Percentiles rank a stretch among this genome's conserved stretches.
These are phyloP conservation scores for Trichoderma harzianum DNA, from an alignment of 2,329 filamentous ascomycete genomes.

Conservation along the genomic window DNA sequence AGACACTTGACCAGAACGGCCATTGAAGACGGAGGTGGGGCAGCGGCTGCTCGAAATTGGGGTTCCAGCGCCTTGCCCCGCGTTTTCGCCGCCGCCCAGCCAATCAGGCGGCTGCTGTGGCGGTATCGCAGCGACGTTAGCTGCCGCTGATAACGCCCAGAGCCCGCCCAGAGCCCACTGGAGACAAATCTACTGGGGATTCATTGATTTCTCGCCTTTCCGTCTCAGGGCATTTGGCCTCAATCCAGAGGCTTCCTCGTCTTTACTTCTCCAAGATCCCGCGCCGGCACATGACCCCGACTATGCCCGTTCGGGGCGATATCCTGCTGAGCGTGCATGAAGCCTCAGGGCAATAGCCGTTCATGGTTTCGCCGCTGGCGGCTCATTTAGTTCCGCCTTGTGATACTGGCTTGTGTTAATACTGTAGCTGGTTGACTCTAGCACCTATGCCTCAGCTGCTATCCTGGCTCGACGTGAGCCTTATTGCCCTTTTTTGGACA, in stretches of 20 bases:
- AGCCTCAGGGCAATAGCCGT: conserved; percentile 2
- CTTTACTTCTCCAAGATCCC: not conserved
- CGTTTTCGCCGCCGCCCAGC: not conserved
- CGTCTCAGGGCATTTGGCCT: not conserved
- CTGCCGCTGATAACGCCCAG: not conserved
- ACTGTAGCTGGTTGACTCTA: not conserved
- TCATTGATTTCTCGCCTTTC: not conserved
- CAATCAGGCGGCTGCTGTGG: not conserved
- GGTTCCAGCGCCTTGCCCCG: not conserved
- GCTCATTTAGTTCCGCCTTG: not conserved
- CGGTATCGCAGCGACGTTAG: not conserved
- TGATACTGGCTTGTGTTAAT: not conserved
- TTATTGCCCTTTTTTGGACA: conserved; percentile 4
- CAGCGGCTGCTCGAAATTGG: not conserved
- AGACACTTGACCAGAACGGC: not conserved
- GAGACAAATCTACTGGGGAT: not conserved
- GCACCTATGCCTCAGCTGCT: not conserved
- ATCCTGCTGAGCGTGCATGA: conserved; percentile 8
- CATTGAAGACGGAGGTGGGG: not conserved
- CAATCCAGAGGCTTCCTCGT: not conserved
- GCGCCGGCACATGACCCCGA: not conserved
- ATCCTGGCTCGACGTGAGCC: not conserved
- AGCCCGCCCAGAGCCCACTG: not conserved
- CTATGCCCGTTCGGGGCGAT: conserved; percentile 9
- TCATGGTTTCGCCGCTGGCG: not conserved